Conservation (phyloP, 805 yeast species). For the Starmera quercuum region DNA sequence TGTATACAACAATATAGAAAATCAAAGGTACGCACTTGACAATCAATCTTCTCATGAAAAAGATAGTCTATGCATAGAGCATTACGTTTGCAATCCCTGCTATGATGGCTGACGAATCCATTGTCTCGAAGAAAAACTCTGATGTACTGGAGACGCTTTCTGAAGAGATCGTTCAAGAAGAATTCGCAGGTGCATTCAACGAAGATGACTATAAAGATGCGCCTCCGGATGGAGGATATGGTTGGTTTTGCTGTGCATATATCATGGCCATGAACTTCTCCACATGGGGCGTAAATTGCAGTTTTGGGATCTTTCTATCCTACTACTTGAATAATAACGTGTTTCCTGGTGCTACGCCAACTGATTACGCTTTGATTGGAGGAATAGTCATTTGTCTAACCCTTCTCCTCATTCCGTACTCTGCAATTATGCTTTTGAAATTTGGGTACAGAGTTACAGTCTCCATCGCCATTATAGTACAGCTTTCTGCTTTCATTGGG, state of each 20-base stretch:
- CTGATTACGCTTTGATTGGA: slow-evolving; percentile 49
- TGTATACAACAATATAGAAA: too few species aligned
- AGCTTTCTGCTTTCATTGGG: slow-evolving; percentile 39
- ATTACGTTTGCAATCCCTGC: too few species aligned
- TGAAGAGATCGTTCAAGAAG: too few species aligned
- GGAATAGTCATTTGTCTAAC: slow-evolving; percentile 46
- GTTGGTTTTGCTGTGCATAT: slow-evolving; percentile 39
- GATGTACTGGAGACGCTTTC: too few species aligned
- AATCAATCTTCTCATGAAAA: too few species aligned
- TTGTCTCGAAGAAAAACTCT: too few species aligned
- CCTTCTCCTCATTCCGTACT: slow-evolving; percentile 42
- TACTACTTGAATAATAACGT: slow-evolving; percentile 33
- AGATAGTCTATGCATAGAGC: too few species aligned
- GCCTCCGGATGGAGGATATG: slow-evolving; percentile 38
- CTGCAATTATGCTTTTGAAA: slow-evolving; percentile 31
- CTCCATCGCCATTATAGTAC: slow-evolving; percentile 32
- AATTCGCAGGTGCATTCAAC: slow-evolving; percentile 12
- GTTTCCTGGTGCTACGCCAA: slow-evolving; percentile 42
- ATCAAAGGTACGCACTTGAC: too few species aligned
- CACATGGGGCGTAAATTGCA: slow-evolving; percentile 33
- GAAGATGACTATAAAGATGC: slow-evolving; percentile 26
- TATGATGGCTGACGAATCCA: too few species aligned
- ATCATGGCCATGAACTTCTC: slow-evolving; percentile 22
- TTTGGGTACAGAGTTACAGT: slow-evolving; percentile 35
- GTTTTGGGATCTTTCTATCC: slow-evolving; percentile 46